Base-by-base conservation (phyloP, 2,329 filamentous ascomycete species). In the Aspergillus floridensis region DNA sequence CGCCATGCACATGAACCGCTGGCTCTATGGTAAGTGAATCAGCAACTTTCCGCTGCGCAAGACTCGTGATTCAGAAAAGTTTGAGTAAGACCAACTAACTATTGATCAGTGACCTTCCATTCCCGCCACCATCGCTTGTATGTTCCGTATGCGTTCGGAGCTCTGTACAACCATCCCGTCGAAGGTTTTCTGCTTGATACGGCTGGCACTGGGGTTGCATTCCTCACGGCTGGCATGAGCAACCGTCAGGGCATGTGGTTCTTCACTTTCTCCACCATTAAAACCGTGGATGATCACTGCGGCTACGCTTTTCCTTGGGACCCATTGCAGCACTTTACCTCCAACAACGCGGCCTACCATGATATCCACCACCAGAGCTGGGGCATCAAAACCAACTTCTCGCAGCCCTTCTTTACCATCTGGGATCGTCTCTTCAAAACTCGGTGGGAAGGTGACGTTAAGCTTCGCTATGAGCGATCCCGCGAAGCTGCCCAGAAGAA, bases 311-410 rank as follows among this genome's bases (percentile, higher is more conserved):
- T 99, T 62, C 95, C 95, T 1, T 98, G 90, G 86, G 95, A 99
- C 75, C 93, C 93, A 2, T 81, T 98, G 56, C 93, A 97, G 81
- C 88, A 89, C 72, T 83, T 98, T 62, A 96, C 93, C 49, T 90
- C 90, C 74, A 98, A 99, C 82, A 97, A 98, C 68, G 93, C 95
- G 26, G 89, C 88, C 38, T 99, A 98, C 77, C 95, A 99, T 73
- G 95, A 99, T 72, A 93, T 99, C 60, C 95, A 99, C 77, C 95
- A 99, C 79, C 95, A 99, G 78, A 96, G 91, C 77, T 98, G 93
- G 93, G 95, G 95, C 59, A 96, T 99, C 83, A 99, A 98, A 71
- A 81, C 78, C 53, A 79, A 80, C 63, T 81, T 79, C 58, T 79
- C 77, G 8, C 78, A 81, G 57, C 77, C 78, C n/a, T 80, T 79